Percentiles rank a stretch among this genome's conserved stretches.
These are phyloP conservation scores for Mucor racemosus DNA, from an alignment of 371 early-diverging fungal species.

Conservation along the genomic window DNA sequence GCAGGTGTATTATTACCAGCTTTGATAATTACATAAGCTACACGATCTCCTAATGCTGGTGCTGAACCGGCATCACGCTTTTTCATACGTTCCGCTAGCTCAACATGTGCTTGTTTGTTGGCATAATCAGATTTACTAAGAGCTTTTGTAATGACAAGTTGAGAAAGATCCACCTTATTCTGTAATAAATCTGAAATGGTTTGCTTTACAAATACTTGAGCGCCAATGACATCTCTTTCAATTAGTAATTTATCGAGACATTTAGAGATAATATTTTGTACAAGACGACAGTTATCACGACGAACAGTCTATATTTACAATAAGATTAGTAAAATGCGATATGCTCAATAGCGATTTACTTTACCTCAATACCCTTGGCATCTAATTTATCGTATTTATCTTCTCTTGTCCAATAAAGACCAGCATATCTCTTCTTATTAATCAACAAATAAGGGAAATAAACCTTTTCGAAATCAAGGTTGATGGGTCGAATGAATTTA, in stretches of 20 bases:
- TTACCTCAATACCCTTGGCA: constrained; percentile 98
- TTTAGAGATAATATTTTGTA: constrained; percentile 93
- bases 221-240: constrained; percentile 91
- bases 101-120: constrained; percentile 97
- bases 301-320: constrained; percentile 87
- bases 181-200: constrained; percentile 94
- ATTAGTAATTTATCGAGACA: constrained; percentile 93
- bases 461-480: constrained; percentile 99
- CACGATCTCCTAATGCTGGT: constrained; percentile 98
- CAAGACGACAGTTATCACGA: constrained; percentile 98
- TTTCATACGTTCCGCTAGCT: constrained; percentile 96
- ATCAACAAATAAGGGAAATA: constrained; percentile 99
- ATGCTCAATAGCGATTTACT: not conserved
- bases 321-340: not conserved
- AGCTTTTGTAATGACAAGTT: constrained; percentile 98
- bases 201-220: constrained; percentile 88
- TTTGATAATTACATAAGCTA: constrained; percentile 98
- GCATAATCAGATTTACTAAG: constrained; percentile 97
- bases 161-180: constrained; percentile 97
- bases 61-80: constrained; percentile 98
- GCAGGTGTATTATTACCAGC: constrained; percentile 91
- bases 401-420: constrained; percentile 97
- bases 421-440: constrained; percentile 99
- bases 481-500: constrained; percentile 94
- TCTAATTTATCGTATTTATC: constrained; percentile 96